A percentile compares a stretch with the other conserved stretches of the same genome.
These are phyloP conservation scores for Malus hybrid DNA, from an alignment of 331 rosid species.

Conservation along the genomic window DNA sequence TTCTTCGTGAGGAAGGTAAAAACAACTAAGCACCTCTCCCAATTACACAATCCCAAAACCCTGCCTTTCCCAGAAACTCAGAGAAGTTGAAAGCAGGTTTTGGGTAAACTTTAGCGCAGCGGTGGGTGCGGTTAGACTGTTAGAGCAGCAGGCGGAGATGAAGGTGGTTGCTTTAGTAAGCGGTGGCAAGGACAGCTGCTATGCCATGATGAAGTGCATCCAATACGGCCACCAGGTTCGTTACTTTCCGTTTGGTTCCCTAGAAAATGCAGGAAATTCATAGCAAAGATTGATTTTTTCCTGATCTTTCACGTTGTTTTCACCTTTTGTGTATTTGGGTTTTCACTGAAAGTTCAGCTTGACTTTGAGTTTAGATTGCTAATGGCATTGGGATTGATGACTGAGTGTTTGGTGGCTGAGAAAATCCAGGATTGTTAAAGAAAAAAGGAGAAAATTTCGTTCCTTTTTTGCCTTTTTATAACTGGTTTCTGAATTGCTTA, in stretches of 20 bases:
- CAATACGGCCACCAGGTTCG: constrained; percentile 81
- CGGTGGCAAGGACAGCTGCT: constrained; percentile 98
- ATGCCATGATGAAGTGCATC: constrained; percentile 80
- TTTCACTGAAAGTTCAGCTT: background rate
- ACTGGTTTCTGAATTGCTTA: too few relatives aligned
- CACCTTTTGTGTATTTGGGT: background rate
- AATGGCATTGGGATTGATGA: background rate
- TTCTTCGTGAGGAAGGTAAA: background rate
- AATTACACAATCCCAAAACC: background rate
- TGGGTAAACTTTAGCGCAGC: background rate
- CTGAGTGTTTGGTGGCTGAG: background rate
- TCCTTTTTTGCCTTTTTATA: background rate
- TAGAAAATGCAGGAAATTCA: background rate
- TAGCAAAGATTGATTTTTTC: background rate
- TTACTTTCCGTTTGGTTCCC: constrained; percentile 1
- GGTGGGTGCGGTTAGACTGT: background rate
- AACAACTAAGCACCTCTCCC: background rate
- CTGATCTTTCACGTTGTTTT: background rate
- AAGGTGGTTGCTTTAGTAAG: constrained; percentile 91
- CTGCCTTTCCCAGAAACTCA: background rate
- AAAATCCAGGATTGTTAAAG: background rate
- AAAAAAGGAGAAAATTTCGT: background rate
- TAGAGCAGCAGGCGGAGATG: constrained; percentile 27
- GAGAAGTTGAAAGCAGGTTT: background rate
- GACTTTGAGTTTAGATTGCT: background rate